phyloP scores from a whole-genome alignment of 2,329 filamentous ascomycete genomes.

The Immersiporthe knoxdaviesiana region DNA sequence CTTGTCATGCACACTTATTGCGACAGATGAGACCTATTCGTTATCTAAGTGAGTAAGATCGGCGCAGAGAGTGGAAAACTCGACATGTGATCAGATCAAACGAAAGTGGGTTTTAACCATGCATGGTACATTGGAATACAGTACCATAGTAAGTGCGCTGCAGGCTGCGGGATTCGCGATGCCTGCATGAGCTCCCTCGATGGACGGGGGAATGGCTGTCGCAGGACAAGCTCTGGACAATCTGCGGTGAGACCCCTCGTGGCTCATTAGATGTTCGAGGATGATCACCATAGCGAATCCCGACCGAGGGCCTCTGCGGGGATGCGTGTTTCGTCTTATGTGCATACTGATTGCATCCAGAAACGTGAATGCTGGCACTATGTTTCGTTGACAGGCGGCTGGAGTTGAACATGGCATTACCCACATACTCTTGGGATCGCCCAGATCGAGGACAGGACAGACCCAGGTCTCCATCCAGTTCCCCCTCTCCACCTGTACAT shows the following conservation, averaged over 20 bases:
- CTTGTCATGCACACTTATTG: neutral
- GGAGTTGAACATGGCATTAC: neutral
- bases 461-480: neutral
- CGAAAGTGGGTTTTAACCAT: neutral
- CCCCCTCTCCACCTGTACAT: neutral
- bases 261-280: neutral
- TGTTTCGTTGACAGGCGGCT: neutral
- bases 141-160: neutral
- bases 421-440: neutral
- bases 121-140: no score
- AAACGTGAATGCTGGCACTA: neutral
- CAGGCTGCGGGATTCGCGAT: neutral
- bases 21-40: neutral
- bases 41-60: neutral
- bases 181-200: neutral
- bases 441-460: neutral
- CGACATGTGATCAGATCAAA: neutral
- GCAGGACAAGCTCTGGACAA: no score
- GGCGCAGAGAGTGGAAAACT: neutral
- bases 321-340: constrained; percentile 4
- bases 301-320: neutral
- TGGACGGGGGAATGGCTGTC: neutral
- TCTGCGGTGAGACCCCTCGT: no score
- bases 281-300: neutral
- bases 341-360: neutral